These are phyloP conservation scores for Westerdykella sp. DNA, from an alignment of 2,329 filamentous ascomycete species.

Conservation along the genomic window DNA sequence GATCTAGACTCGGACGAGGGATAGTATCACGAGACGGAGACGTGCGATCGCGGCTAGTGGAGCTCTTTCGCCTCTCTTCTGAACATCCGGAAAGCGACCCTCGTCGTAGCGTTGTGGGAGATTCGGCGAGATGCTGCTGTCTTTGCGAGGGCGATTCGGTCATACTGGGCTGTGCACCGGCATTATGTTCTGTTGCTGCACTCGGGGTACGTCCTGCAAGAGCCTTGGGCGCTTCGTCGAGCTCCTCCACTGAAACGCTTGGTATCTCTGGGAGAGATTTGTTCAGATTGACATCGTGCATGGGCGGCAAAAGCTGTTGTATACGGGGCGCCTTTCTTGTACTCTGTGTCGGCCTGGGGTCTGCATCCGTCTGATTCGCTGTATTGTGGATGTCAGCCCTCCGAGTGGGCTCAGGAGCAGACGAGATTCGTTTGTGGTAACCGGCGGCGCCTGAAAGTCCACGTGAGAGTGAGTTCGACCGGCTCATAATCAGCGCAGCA, in stretches of 20 bases:
- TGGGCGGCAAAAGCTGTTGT: neutral
- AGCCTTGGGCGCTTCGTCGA: conserved; percentile 10
- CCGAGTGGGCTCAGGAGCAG: conserved; percentile 25
- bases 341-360: too few relatives aligned
- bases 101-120: conserved; percentile 15
- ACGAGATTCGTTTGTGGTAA: conserved; percentile 28
- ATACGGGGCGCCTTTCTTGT: too few relatives aligned
- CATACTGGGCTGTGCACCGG: too few relatives aligned
- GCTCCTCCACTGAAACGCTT: conserved; percentile 3
- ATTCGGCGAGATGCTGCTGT: neutral
- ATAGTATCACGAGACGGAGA: conserved; percentile 23
- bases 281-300: conserved; percentile 12
- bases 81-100: conserved; percentile 22
- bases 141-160: neutral
- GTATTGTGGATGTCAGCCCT: neutral
- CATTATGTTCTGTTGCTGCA: too few relatives aligned
- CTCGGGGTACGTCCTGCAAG: too few relatives aligned
- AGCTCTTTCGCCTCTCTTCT: conserved; percentile 25
- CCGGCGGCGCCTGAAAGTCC: conserved; percentile 8
- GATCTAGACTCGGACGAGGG: conserved; percentile 18
- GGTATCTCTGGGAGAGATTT: conserved; percentile 20
- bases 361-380: neutral
- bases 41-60: conserved; percentile 22
- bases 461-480: conserved; percentile 20
- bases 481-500: conserved; percentile 29